Evolutionary conservation across 2,329 filamentous ascomycete genomes (phyloP).

Genomic region (Sclerotinia spermophila): DNA sequence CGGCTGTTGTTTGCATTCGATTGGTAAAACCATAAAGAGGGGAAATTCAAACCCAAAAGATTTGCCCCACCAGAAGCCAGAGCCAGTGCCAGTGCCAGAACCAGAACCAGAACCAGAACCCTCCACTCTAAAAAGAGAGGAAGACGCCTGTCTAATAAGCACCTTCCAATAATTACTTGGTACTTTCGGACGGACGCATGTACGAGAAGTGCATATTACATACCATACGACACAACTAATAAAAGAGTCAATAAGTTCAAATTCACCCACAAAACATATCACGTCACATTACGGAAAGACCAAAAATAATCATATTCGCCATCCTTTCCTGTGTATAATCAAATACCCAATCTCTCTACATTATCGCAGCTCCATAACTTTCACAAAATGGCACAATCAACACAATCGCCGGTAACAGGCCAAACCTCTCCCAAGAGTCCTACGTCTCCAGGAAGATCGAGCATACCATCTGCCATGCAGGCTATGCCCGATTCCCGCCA

Average conservation of each 20-base stretch:
- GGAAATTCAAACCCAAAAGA: background rate
- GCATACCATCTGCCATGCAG: conserved; percentile 45
- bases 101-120: too few species aligned
- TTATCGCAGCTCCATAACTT: background rate
- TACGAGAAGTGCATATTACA: background rate
- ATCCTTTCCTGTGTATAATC: background rate
- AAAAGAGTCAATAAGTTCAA: background rate
- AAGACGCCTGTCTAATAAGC: background rate
- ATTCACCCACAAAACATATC: background rate
- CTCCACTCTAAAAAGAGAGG: too few species aligned
- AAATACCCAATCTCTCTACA: background rate
- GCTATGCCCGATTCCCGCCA: conserved; percentile 71
- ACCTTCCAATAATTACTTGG: background rate
- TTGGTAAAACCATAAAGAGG: background rate
- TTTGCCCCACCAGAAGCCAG: background rate
- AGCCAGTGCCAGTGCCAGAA: background rate
- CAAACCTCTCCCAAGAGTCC: conserved; percentile 13
- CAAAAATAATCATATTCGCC: background rate
- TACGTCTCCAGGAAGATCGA: conserved; percentile 15
- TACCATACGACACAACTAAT: background rate
- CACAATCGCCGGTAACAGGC: background rate
- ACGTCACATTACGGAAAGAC: background rate
- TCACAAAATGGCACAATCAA: conserved; percentile 14
- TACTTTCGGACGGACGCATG: background rate
- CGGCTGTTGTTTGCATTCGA: background rate